A percentile compares a stretch with the other conserved stretches of the same genome.
These are phyloP conservation scores for Citrullus colocynthis DNA, from an alignment of 306 rosid genomes.

Conservation along the genomic window DNA sequence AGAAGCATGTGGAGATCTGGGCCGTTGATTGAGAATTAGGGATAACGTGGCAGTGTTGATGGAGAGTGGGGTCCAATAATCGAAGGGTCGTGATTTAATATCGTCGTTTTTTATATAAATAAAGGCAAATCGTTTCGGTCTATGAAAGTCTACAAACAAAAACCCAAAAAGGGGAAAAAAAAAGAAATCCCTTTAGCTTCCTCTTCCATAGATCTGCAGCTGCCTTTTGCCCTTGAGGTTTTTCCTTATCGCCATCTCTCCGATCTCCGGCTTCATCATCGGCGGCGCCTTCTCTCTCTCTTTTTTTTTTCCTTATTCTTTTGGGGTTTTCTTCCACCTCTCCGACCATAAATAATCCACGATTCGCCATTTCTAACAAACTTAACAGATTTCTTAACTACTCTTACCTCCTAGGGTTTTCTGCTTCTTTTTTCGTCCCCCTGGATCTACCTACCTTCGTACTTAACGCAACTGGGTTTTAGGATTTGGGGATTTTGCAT, in stretches of 20 bases:
- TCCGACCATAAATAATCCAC: background rate
- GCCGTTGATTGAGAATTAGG: background rate
- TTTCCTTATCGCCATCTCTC: slow-evolving; percentile 3
- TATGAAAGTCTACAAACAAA: background rate
- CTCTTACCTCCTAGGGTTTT: slow-evolving; percentile 4
- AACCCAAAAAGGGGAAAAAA: too few species aligned
- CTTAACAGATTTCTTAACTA: background rate
- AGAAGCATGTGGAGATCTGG: background rate
- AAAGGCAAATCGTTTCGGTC: background rate
- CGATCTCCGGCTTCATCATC: background rate
- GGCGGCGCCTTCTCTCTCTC: background rate
- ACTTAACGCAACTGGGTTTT: background rate
- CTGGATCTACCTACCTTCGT: slow-evolving; percentile 25
- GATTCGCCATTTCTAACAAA: background rate
- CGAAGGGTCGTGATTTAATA: background rate
- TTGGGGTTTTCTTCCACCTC: background rate
- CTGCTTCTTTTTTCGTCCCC: background rate
- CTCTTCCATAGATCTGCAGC: slow-evolving; percentile 6
- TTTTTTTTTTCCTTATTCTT: background rate
- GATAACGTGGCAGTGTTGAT: background rate
- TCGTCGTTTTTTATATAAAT: background rate
- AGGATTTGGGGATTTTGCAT: slow-evolving; percentile 22
- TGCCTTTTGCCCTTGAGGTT: background rate
- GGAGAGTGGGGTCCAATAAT: background rate
- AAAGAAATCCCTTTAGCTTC: background rate